Evolutionary conservation across 306 rosid genomes (phyloP), one percentile per base, ranked within the genome.

Genomic region (Gastrolobium bilobum): DNA sequence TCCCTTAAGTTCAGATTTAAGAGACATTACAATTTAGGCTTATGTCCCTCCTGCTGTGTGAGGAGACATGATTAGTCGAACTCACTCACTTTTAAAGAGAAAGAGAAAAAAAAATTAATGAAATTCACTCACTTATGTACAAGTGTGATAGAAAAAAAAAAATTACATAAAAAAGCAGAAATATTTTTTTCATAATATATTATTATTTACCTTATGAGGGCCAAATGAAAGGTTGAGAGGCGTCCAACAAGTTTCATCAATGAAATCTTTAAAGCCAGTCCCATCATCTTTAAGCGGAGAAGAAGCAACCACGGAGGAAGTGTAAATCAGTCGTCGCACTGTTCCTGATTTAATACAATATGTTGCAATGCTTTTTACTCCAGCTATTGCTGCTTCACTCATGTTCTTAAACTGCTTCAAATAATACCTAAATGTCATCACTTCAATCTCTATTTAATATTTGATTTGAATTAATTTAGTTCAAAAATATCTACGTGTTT

Each of bases 171-270:
- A n/a, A n/a, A n/a, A n/a, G n/a, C n/a, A n/a, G n/a, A n/a, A n/a
- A n/a, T n/a, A n/a, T n/a, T n/a, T n/a, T n/a, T n/a, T n/a, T n/a
- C n/a, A n/a, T n/a, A n/a, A n/a, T n/a, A n/a, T n/a, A n/a, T n/a
- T n/a, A n/a, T n/a, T n/a, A n/a, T 7, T 4, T 56, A 85, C 89
- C 86, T 7, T 8, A 1, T 1, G 2, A n/a, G 4, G 10, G 7
- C 52, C 66, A 42, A 44, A 34, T 35, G 82, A 29, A 44, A 20
- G 62, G 56, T 74, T 29, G n/a, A 84, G 74, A 15, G 88, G 84
- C 0, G 91, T 87, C 91, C 90, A 82, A 60, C 91, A 86, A 37
- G 89, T 82, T 77, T 90, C 89, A 50, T 88, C 92, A 5, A 87
- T 33, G 71, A 13, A 42, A 14, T 64, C 43, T 67, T 82, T 75